Base-by-base conservation (phyloP, 257 asterid species). In the Gentiana macrophylla region DNA sequence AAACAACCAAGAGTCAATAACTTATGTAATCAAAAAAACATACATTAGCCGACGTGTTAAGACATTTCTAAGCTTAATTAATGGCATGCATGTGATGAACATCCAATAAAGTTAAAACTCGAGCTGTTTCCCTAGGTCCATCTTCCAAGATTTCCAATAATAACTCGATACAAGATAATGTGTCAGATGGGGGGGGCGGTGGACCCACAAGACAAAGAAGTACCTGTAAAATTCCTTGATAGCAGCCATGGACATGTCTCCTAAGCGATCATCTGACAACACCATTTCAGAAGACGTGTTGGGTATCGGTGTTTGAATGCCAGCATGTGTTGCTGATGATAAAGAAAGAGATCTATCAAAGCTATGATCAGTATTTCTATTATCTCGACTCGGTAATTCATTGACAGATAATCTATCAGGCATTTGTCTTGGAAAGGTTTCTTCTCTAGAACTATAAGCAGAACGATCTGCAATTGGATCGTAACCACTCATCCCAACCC, bases 171-270 rank as follows among this genome's bases (percentile, higher is more conserved):
- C 49, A 11, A 12, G 33, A 55, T 36, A 53, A 33, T 5, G 46
- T 41, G 46, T 10, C 46, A 54, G 8, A 37, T 38, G 24, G 35
- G 54, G 41, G 24, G 50, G 55, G 51, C 6, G 35, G 24, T 1
- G 48, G 50, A 8, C 35, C 57, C 37, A 34, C 51, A 63, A 33
- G 58, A 24, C 47, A n/a, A 36, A 50, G 62, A 34, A 46, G 64
- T 74, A 86, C 97, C 93, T 86, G 87, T 89, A 89, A 53, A 79
- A 89, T 75, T 87, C 96, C 71, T 70, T 83, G 56, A 87, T 84
- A 49, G 96, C 65, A 69, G 94, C 67, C 74, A 82, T 43, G 62
- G 92, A 84, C 83, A 72, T 82, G 57, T 80, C 83, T 12, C 57
- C 74, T 74, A 86, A 58, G 45, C 55, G 79, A 49, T 84, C 83